Base-by-base conservation (phyloP, 805 yeast species). In the Wickerhamiella kazuoi region DNA sequence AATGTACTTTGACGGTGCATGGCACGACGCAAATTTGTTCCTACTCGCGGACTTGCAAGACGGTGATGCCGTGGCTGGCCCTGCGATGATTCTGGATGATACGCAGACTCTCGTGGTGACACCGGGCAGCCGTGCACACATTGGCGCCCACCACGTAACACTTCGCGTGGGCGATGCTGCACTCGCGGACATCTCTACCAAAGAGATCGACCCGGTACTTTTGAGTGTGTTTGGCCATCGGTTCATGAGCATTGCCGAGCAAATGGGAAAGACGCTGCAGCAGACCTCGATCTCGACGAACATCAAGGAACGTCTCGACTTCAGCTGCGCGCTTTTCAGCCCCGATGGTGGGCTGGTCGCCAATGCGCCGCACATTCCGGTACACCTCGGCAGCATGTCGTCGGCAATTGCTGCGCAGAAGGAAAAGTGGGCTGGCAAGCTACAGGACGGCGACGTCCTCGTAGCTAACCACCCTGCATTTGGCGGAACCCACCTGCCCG, bases 191-290 rank as follows among this genome's bases (percentile, higher is more conserved):
- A 18, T 5, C 20, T 4, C 57, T 6, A 43, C 48, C 4, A 46
- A 54, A 17, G 50, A 49, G 19, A 59, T 76, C 30, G 86, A 81
- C 48, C 90, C 90, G 1, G 71, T 81, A 26, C 61, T 74, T 46
- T 56, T 81, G 30, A 78, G 93, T 0, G 76, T 81, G 19, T 81
- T 81, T 57, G 77, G 82, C 26, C 84, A 80, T 55, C 63, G 93
- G 44, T 81, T 81, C 55, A 80, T 81, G 87, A 83, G 82, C 45
- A 80, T 82, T 55, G 94, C 94, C 7, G 93, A 81, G 49, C 87
- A 79, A 52, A 81, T 81, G 93, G 87, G 93, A 30, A 70, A 69
- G 29, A 77, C 86, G 4, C 62, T 81, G 40, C 79, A 79, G 46
- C 77, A 78, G 57, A 81, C 90, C 0, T 68, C 87, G 2, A 83